Evolutionary conservation across 116 monocot genomes (phyloP).

Genomic region (Dioscorea cayenensis): DNA sequence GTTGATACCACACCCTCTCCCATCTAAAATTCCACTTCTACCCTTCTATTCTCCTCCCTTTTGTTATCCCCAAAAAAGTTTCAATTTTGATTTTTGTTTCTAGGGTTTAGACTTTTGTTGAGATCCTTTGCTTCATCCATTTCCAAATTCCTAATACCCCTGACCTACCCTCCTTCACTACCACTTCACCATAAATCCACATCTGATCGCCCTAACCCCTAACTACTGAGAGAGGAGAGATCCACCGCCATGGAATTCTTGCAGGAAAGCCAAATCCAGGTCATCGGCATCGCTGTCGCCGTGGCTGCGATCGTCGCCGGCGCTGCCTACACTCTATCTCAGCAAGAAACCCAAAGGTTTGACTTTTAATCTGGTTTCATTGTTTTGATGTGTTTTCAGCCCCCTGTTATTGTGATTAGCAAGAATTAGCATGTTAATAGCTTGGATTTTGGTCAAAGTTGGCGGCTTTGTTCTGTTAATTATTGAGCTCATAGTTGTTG

Average conservation of each 20-base stretch:
- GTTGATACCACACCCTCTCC: too few species aligned
- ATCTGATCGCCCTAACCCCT: background rate
- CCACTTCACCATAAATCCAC: background rate
- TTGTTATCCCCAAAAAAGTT: too few species aligned
- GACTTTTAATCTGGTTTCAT: background rate
- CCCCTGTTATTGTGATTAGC: background rate
- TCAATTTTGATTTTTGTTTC: too few species aligned
- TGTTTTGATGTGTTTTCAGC: background rate
- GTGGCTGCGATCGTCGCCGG: constrained; percentile 50
- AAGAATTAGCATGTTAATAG: background rate
- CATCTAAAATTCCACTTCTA: too few species aligned
- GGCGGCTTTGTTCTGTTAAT: background rate
- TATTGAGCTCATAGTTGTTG: too few species aligned
- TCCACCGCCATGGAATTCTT: constrained; percentile 43
- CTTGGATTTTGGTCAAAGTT: background rate
- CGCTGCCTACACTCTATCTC: constrained; percentile 53
- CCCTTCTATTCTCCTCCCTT: too few species aligned
- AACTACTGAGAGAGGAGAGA: background rate
- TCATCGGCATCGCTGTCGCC: constrained; percentile 56
- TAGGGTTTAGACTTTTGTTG: too few species aligned
- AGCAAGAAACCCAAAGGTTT: constrained; percentile 68
- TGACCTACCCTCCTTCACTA: background rate
- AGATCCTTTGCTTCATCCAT: too few species aligned
- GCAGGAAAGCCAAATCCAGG: constrained; percentile 31
- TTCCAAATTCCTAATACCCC: background rate